Evolutionary conservation across 371 early-diverging fungal species (phyloP).

Genomic region (Mucor velutinosus): DNA sequence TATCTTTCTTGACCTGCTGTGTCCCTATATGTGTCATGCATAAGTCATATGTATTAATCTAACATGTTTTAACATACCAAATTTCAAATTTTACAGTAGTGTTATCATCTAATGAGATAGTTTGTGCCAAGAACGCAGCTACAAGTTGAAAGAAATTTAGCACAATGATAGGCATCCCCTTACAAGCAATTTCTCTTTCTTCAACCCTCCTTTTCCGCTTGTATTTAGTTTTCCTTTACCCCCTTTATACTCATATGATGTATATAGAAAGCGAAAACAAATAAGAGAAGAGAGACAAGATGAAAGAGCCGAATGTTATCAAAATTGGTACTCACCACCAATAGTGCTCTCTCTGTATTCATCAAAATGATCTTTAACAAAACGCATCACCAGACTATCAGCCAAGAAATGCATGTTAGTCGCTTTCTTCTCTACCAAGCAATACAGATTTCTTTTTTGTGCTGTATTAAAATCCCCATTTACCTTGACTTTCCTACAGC

Average conservation of each 20-base stretch:
- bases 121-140: slow-evolving; percentile 86
- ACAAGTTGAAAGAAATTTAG: neutral
- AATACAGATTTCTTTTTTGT: neutral
- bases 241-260: neutral
- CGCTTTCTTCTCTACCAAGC: neutral
- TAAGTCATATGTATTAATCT: neutral
- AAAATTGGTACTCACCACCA: slow-evolving; percentile 67
- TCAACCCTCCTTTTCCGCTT: neutral
- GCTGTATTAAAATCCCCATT: neutral
- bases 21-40: slow-evolving; percentile 62
- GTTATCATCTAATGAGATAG: slow-evolving; percentile 68
- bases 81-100: slow-evolving; percentile 85
- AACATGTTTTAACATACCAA: slow-evolving; percentile 55
- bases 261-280: neutral
- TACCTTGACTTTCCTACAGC: slow-evolving; percentile 91
- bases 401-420: neutral
- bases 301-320: neutral
- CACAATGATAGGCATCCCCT: neutral
- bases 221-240: neutral
- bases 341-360: slow-evolving; percentile 98
- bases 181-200: neutral
- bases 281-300: neutral
- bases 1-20: slow-evolving; percentile 96
- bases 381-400: slow-evolving; percentile 87
- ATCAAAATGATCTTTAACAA: slow-evolving; percentile 96